Evolutionary conservation across 2,329 filamentous ascomycete genomes (phyloP).

Genomic region (Stagonosporopsis tanaceti): DNA sequence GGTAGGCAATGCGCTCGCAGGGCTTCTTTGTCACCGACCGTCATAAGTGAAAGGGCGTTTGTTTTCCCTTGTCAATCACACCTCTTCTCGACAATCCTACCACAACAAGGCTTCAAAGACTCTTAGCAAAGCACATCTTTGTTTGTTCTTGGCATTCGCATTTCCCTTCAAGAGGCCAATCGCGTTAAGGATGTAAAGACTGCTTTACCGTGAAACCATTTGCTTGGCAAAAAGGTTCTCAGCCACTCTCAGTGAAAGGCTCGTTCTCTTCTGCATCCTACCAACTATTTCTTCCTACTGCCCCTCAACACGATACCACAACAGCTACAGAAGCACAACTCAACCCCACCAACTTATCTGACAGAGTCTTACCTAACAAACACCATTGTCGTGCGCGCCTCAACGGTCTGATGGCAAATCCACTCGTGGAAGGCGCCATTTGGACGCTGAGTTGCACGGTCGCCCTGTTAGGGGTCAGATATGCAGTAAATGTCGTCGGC

Average conservation of each 20-base stretch:
- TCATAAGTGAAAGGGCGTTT: background rate
- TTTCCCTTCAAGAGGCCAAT: too few relatives aligned
- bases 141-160: too few relatives aligned
- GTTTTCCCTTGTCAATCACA: background rate
- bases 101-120: background rate
- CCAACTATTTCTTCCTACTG: background rate
- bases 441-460: background rate
- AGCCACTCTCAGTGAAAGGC: background rate
- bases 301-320: background rate
- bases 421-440: background rate
- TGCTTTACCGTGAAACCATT: background rate
- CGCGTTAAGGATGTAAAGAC: background rate
- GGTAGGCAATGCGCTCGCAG: slow-evolving; percentile 22
- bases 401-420: background rate
- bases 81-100: background rate
- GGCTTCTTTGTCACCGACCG: background rate
- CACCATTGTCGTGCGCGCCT: background rate
- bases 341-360: background rate
- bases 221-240: background rate
- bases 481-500: background rate
- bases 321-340: background rate
- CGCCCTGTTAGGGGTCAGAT: background rate
- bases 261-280: background rate
- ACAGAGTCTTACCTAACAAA: background rate
- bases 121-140: background rate